A percentile compares a stretch with the other conserved stretches of the same genome.
phyloP scores from a whole-genome alignment of 352 stramenopile species.

The Aphanomyces stellatus region DNA sequence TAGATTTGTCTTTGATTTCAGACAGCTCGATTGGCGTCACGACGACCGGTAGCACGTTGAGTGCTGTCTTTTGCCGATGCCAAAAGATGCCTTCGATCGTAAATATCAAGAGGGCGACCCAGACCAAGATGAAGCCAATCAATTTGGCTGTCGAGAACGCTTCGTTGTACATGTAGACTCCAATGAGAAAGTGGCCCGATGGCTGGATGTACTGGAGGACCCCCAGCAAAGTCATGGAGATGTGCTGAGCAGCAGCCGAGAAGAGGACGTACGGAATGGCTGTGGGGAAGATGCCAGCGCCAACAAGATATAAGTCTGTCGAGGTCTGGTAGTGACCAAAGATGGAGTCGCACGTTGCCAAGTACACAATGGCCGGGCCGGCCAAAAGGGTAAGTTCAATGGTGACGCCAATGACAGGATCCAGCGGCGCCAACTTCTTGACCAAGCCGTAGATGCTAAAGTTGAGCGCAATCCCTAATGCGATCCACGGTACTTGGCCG shows the following conservation, averaged over 20 bases:
- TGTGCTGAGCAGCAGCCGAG: background rate
- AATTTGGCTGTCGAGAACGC: background rate
- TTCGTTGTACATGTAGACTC: slow-evolving; percentile 5
- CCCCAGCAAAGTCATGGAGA: background rate
- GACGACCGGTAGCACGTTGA: too few relatives aligned
- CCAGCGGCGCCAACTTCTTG: background rate
- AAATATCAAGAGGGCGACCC: background rate
- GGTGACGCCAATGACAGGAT: background rate
- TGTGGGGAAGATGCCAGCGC: background rate
- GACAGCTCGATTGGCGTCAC: too few relatives aligned
- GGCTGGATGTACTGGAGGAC: slow-evolving; percentile 12
- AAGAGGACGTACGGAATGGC: slow-evolving; percentile 10
- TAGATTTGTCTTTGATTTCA: too few relatives aligned
- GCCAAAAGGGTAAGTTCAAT: slow-evolving; percentile 2
- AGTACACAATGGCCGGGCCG: background rate
- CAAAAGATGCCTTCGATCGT: background rate
- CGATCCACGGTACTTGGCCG: slow-evolving; percentile 1
- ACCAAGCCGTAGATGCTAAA: background rate
- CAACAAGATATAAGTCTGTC: background rate
- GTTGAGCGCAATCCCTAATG: background rate
- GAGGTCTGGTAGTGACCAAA: background rate
- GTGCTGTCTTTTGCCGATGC: too few relatives aligned
- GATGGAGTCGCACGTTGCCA: background rate
- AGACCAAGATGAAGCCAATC: slow-evolving; percentile 3
- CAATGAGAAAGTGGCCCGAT: background rate